Evolutionary conservation across 73 alveolate species (phyloP), one percentile per base, ranked within the genome.

Genomic region (Tetrahymena borealis): DNA sequence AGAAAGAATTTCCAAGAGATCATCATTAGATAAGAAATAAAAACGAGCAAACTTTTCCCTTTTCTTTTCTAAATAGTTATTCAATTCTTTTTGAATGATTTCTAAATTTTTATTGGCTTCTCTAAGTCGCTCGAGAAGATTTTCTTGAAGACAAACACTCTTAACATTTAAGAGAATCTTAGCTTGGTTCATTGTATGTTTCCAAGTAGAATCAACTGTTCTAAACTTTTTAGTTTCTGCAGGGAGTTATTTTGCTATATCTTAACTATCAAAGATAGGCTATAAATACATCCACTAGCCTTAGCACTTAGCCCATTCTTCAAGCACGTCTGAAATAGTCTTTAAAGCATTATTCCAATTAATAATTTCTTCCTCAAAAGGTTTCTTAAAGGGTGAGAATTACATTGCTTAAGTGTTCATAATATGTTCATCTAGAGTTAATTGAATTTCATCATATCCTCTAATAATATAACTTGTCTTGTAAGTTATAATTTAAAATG

Each of bases 241-340:
- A 11, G 99, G 99, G 79, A 99, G 98, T 96, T 99, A 99, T 97
- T 99, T 99, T 97, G 99, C 99, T 90, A 99, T 99, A 95, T 99
- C 99, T 42, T 99, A 98, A 41, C 99, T 97, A 93, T 99, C 99
- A 93, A 99, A 99, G 91, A 99, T 99, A n/a, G 99, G 99, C 94
- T 99, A 98, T 39, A 99, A 96, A 95, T 99, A 99, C 99, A 99
- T 99, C 99, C 99, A 99, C 91, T 99, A 94, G 90, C 99, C 98
- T 90, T 99, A 99, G 96, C 99, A 98, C 96, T 97, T 97, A 79
- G 96, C 97, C 99, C 99, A 99, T 94, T 99, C 99, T 95, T 99
- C 99, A 78, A 99, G 96, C n/a, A 99, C 99, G 79, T 98, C 99
- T 32, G 99, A 98, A 39, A 99, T 99, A 39, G 96, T 95, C 94